Conservation (phyloP, 805 yeast genomes). For the Ogataea paradorogensis region DNA sequence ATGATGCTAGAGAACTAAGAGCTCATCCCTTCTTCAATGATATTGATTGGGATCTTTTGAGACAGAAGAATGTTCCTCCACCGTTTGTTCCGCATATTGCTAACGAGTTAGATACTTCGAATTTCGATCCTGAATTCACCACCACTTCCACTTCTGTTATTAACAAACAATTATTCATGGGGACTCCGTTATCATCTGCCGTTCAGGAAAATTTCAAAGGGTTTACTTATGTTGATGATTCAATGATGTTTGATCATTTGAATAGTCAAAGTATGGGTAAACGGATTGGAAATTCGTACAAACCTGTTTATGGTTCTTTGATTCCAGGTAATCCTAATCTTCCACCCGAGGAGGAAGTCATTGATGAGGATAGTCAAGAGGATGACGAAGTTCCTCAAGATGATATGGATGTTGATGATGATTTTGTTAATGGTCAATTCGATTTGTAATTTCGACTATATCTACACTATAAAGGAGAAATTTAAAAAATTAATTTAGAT, state of each 20-base stretch:
- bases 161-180: conserved; percentile 61
- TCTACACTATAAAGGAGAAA: conserved; percentile 1
- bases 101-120: conserved; percentile 91
- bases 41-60: conserved; percentile 82
- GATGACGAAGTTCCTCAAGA: conserved; percentile 39
- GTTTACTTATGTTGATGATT: conserved; percentile 92
- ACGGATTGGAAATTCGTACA: conserved; percentile 38
- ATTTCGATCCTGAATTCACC: conserved; percentile 97
- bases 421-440: conserved; percentile 85
- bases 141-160: conserved; percentile 83
- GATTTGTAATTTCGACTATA: conserved; percentile 48
- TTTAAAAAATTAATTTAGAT: not conserved
- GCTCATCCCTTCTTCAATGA: conserved; percentile 91
- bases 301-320: conserved; percentile 56
- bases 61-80: conserved; percentile 83
- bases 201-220: conserved; percentile 97
- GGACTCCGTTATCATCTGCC: conserved; percentile 84
- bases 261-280: conserved; percentile 33
- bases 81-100: conserved; percentile 94
- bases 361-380: conserved; percentile 61
- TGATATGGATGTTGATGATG: conserved; percentile 60
- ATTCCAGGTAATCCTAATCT: conserved; percentile 76
- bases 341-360: conserved; percentile 82
- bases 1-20: conserved; percentile 89
- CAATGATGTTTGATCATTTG: conserved; percentile 85